phyloP scores from a whole-genome alignment of 2,329 filamentous ascomycete species.

The Didymella glomerata region DNA sequence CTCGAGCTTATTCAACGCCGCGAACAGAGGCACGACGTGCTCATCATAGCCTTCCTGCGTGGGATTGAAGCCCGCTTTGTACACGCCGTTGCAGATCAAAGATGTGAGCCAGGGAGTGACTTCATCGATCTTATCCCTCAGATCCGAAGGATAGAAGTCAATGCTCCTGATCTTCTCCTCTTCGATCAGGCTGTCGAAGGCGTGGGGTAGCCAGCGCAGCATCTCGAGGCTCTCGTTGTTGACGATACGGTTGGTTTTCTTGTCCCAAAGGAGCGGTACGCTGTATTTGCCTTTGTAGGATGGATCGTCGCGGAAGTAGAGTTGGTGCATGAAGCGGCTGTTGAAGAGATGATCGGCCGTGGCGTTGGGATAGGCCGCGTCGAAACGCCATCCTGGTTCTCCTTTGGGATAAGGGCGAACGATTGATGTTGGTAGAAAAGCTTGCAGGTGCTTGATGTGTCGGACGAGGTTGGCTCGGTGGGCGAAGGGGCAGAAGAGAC shows the following conservation, averaged over 20 bases:
- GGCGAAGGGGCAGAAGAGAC: constrained; percentile 72
- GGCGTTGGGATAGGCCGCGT: constrained; percentile 64
- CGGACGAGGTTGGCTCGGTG: constrained; percentile 67
- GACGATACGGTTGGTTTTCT: constrained; percentile 63
- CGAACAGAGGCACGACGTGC: constrained; percentile 64
- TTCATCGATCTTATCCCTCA: constrained; percentile 61
- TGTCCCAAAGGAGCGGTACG: constrained; percentile 71
- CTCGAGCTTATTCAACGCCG: constrained; percentile 67
- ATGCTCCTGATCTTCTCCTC: constrained; percentile 51
- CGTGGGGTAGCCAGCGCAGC: constrained; percentile 65
- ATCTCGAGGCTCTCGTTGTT: constrained; percentile 70
- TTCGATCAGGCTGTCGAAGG: constrained; percentile 62
- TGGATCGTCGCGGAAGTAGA: constrained; percentile 69
- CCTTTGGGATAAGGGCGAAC: constrained; percentile 74
- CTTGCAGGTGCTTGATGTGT: constrained; percentile 65
- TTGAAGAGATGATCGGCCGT: constrained; percentile 68
- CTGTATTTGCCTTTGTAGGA: constrained; percentile 68
- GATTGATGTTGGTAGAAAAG: constrained; percentile 64
- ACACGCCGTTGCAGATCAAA: constrained; percentile 67
- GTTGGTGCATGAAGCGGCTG: constrained; percentile 66
- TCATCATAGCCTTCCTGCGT: constrained; percentile 65
- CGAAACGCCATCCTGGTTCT: constrained; percentile 68
- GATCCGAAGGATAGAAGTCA: constrained; percentile 62
- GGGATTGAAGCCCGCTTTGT: constrained; percentile 67
- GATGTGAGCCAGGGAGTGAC: constrained; percentile 63